Conservation (phyloP, 164 flowering plant genomes). For the Annona cherimola region DNA sequence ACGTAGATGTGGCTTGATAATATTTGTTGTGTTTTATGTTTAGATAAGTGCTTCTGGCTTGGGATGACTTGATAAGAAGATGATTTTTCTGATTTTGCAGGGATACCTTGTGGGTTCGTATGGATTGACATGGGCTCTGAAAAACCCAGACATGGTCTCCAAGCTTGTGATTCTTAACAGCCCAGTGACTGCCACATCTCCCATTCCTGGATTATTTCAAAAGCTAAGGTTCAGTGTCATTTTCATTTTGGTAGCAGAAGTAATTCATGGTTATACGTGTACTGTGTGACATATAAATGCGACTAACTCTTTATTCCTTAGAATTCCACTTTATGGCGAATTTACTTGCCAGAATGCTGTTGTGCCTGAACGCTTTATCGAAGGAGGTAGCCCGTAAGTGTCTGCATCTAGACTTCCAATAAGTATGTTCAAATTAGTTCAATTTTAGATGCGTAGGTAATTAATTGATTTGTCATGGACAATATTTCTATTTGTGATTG, state of each 20-base stretch:
- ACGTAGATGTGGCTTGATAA: neutral
- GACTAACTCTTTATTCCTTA: constrained; percentile 20
- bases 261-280: constrained; percentile 1
- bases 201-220: constrained; percentile 82
- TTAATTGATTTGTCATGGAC: too few species aligned
- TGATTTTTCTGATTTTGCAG: constrained; percentile 28
- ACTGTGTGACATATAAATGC: neutral
- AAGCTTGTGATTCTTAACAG: constrained; percentile 75
- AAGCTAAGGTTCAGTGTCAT: constrained; percentile 58
- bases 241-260: neutral
- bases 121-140: constrained; percentile 95
- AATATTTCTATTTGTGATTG: too few species aligned
- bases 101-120: constrained; percentile 97
- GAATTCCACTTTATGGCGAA: constrained; percentile 90
- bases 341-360: constrained; percentile 97
- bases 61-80: neutral
- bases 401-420: constrained; percentile 34
- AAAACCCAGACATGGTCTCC: constrained; percentile 65
- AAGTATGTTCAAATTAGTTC: too few species aligned
- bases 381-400: constrained; percentile 99
- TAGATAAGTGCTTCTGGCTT: neutral
- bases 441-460: too few species aligned
- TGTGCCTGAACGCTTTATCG: constrained; percentile 94
- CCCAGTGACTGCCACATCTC: constrained; percentile 75
- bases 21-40: neutral